Conservation (phyloP, 306 rosid species). For the Vachellia pachyceras region DNA sequence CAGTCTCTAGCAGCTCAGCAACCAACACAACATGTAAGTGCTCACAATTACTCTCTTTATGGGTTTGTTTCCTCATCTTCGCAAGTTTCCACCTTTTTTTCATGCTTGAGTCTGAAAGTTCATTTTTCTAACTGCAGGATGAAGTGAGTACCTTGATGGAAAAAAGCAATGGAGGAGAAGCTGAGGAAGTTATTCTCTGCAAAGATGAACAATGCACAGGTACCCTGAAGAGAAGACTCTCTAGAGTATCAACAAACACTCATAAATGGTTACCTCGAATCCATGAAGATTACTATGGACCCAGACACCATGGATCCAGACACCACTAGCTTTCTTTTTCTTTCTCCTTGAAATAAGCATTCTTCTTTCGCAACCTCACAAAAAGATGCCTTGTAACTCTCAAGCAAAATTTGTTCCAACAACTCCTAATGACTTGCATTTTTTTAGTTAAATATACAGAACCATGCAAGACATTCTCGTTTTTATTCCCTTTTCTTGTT, state of each 20-base stretch:
- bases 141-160: constrained; percentile 41
- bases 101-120: constrained; percentile 14
- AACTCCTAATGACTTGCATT: constrained; percentile 6
- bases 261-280: constrained; percentile 58
- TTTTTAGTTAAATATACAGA: constrained; percentile 4
- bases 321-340: constrained; percentile 58
- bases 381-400: constrained; percentile 18
- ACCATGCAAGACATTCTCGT: constrained; percentile 32
- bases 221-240: constrained; percentile 61
- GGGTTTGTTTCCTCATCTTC: constrained; percentile 7
- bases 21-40: constrained; percentile 53
- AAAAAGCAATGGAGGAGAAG: constrained; percentile 20
- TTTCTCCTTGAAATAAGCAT: too few relatives aligned
- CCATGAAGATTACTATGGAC: constrained; percentile 84
- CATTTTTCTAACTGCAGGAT: constrained; percentile 45
- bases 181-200: constrained; percentile 43
- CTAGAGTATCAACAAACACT: constrained; percentile 61
- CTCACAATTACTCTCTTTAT: constrained; percentile 21
- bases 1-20: constrained; percentile 40
- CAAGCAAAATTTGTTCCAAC: constrained; percentile 29
- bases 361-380: constrained; percentile 4
- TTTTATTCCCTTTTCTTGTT: not conserved
- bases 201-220: constrained; percentile 65
- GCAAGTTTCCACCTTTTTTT: not conserved
- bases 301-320: constrained; percentile 64